phyloP scores from a whole-genome alignment of 106 monocot genomes.

The Agapanthus africanus region DNA sequence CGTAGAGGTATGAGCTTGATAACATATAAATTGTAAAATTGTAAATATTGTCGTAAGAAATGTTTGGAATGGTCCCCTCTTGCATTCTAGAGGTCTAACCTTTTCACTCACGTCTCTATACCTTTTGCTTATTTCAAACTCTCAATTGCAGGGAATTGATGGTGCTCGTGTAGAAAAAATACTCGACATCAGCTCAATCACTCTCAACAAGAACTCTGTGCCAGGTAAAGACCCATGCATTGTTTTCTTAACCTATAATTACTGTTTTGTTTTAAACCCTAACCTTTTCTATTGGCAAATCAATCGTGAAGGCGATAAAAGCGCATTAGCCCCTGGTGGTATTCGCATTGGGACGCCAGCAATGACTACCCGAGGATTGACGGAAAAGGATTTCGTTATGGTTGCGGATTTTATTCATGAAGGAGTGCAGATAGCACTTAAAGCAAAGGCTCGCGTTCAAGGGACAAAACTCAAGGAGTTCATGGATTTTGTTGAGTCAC shows the following conservation, averaged over 20 bases:
- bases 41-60: too few species aligned
- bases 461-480: conserved; percentile 27
- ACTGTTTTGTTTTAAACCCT: too few species aligned
- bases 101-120: too few species aligned
- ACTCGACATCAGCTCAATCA: conserved; percentile 26
- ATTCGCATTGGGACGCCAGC: conserved; percentile 34
- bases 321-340: conserved; percentile 24
- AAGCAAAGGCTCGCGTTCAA: conserved; percentile 14
- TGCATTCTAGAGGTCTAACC: too few species aligned
- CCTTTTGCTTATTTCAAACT: too few species aligned
- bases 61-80: too few species aligned
- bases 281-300: too few species aligned
- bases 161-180: conserved; percentile 27
- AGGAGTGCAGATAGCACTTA: conserved; percentile 20
- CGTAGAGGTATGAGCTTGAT: too few species aligned
- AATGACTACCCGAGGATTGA: conserved; percentile 30
- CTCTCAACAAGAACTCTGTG: conserved; percentile 34
- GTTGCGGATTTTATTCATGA: conserved; percentile 23
- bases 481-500: conserved; percentile 14
- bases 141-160: conserved; percentile 18
- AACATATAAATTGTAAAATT: too few species aligned
- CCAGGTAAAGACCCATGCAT: conserved; percentile 8
- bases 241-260: not conserved
- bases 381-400: conserved; percentile 17
- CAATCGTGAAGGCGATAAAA: conserved; percentile 17